Evolutionary conservation across 2,329 filamentous ascomycete species (phyloP).

Genomic region (Monosporascus ibericus): DNA sequence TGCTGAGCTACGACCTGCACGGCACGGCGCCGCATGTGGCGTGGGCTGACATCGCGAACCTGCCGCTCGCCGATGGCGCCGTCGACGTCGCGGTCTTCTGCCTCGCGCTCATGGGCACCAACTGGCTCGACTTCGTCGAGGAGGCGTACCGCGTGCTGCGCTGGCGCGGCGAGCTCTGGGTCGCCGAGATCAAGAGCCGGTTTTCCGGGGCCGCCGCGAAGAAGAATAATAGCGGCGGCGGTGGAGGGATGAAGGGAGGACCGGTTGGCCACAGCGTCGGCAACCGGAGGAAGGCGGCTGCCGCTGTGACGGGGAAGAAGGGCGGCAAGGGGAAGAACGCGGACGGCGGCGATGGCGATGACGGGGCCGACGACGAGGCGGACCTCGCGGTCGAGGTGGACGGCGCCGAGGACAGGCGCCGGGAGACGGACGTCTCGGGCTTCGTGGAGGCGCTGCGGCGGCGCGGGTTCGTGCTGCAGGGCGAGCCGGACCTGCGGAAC

Average conservation of each 20-base stretch:
- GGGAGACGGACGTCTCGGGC: constrained; percentile 78
- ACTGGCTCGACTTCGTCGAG: constrained; percentile 95
- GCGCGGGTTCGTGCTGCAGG: constrained; percentile 79
- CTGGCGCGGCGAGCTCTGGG: constrained; percentile 94
- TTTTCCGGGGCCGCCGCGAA: constrained; percentile 58
- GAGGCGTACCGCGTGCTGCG: constrained; percentile 88
- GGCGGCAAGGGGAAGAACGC: constrained; percentile 25
- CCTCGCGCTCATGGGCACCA: constrained; percentile 95
- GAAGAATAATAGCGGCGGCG: constrained; percentile 40
- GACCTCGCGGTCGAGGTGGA: constrained; percentile 67
- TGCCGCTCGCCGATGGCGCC: constrained; percentile 68
- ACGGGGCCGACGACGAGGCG: constrained; percentile 43
- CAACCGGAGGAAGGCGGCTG: constrained; percentile 50
- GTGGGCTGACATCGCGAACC: constrained; percentile 77
- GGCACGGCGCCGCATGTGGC: constrained; percentile 72
- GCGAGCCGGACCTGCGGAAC: constrained; percentile 71
- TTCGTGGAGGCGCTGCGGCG: constrained; percentile 79
- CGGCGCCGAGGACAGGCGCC: constrained; percentile 53
- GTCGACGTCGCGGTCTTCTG: constrained; percentile 92
- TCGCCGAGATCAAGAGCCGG: constrained; percentile 92
- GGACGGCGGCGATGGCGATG: constrained; percentile 32
- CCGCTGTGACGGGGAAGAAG: constrained; percentile 43
- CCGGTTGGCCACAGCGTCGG: constrained; percentile 66
- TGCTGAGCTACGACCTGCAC: constrained; percentile 85
- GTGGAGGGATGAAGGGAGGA: constrained; percentile 34